Evolutionary conservation across 2,329 filamentous ascomycete genomes (phyloP), one percentile per base, ranked within the genome.

Genomic region (Hypoxylon sp.): DNA sequence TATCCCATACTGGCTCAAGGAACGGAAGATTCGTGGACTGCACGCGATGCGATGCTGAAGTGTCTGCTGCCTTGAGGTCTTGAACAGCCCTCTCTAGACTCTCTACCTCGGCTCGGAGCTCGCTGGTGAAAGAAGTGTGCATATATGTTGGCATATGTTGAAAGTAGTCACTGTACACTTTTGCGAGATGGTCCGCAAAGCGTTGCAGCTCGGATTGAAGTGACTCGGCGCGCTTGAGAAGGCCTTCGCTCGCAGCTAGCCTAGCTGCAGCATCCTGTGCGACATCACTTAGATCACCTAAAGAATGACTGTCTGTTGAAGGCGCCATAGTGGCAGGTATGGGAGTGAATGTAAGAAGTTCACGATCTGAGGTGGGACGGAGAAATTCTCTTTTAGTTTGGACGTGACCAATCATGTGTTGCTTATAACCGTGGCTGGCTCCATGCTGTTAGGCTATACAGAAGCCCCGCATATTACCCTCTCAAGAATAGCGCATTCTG

Each of bases 1-100:
- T 71, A 16, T 75, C 71, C 76, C 76, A 78, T 2, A 77, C 61
- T 12, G 74, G 69, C 41, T 75, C 68, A 37, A 73, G 63, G 53
- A 74, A 77, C 0, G 73, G 71, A 3, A 78, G 55, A 47, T 78
- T 78, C 12, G 67, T 71, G 21, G 73, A 75, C 7, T 71, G 67
- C 9, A 70, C 63, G 32, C 70, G 69, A 29, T 75, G 72, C 3
- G 65, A 57, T 1, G 71, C 66, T 3, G 70, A 29, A n/a, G 69
- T 63, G 9, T 74, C 69, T 4, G 63, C 16, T 4, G 69, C 70
- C 7, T 58, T 45, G 7, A 71, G 30, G n/a, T 70, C 65, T 7
- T 50, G 60, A 3, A 46, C 39, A 29, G 34, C 46, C 25, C 32
- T 73, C 19, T 71, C 64, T 2, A 75, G 21, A 21, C 52, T 65